These are phyloP conservation scores for Penicillium herquei DNA, from an alignment of 495 filamentous ascomycete genomes.

Conservation along the genomic window DNA sequence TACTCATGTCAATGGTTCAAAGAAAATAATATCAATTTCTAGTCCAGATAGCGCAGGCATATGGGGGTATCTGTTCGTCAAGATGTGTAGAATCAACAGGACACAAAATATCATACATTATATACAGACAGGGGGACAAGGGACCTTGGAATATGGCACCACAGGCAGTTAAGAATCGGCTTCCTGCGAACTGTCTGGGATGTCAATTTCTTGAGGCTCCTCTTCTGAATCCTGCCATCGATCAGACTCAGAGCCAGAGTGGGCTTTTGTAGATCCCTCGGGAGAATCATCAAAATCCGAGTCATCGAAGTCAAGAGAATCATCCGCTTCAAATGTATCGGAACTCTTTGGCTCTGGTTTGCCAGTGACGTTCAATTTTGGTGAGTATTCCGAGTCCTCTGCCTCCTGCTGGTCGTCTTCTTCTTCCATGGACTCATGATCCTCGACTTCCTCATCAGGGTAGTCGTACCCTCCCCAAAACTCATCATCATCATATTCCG, in stretches of 20 bases:
- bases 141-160: too few relatives aligned
- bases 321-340: too few relatives aligned
- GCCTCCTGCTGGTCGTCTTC: background rate
- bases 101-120: background rate
- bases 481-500: background rate
- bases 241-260: background rate
- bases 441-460: background rate
- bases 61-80: constrained; percentile 17
- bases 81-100: background rate
- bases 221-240: background rate
- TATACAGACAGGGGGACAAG: background rate
- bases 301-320: background rate
- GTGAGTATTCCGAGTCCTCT: too few relatives aligned
- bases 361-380: too few relatives aligned
- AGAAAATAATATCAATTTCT: too few relatives aligned
- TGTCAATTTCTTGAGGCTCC: background rate
- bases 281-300: background rate
- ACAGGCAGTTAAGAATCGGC: too few relatives aligned
- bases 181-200: background rate
- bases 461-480: background rate
- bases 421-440: background rate
- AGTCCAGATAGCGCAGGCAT: background rate
- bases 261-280: too few relatives aligned
- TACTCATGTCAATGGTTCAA: too few relatives aligned
- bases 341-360: too few relatives aligned